phyloP scores from a whole-genome alignment of 2,329 filamentous ascomycete species.

The Aspergillus sp. region DNA sequence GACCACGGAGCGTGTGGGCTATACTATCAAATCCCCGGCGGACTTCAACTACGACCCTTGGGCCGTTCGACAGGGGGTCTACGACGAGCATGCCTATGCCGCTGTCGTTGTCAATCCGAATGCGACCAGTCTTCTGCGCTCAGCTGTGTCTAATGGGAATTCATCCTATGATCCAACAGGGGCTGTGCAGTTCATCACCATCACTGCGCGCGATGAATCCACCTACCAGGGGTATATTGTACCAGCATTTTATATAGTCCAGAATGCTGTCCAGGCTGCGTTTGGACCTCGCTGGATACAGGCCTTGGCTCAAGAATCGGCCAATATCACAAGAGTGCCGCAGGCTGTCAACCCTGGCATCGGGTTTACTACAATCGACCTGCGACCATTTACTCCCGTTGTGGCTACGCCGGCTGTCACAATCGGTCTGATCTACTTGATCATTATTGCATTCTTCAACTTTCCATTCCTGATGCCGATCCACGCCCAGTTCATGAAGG shows the following conservation, averaged over 20 bases:
- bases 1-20: slow-evolving; percentile 45
- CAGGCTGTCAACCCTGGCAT: slow-evolving; percentile 54
- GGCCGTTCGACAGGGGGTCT: slow-evolving; percentile 54
- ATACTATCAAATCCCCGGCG: slow-evolving; percentile 42
- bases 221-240: slow-evolving; percentile 51
- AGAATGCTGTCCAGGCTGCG: slow-evolving; percentile 40
- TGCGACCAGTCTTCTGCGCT: slow-evolving; percentile 54
- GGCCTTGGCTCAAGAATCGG: slow-evolving; percentile 25
- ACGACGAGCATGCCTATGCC: slow-evolving; percentile 56
- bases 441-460: slow-evolving; percentile 64
- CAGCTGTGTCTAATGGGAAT: slow-evolving; percentile 53
- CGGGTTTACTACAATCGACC: slow-evolving; percentile 52
- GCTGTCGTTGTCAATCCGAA: slow-evolving; percentile 61
- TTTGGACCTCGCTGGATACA: slow-evolving; percentile 45
- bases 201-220: slow-evolving; percentile 53
- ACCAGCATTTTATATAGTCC: slow-evolving; percentile 47
- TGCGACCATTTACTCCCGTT: slow-evolving; percentile 56
- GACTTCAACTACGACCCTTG: slow-evolving; percentile 54
- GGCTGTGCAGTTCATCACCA: slow-evolving; percentile 53
- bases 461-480: slow-evolving; percentile 62
- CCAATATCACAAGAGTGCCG: slow-evolving; percentile 44
- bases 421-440: slow-evolving; percentile 62
- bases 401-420: slow-evolving; percentile 54
- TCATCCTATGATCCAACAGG: slow-evolving; percentile 56
- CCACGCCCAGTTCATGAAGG: slow-evolving; percentile 55